Percentiles rank a stretch among this genome's conserved stretches.
Evolutionary conservation across 305 asterid species (phyloP).

Genomic region (Fraxinus baroniana): DNA sequence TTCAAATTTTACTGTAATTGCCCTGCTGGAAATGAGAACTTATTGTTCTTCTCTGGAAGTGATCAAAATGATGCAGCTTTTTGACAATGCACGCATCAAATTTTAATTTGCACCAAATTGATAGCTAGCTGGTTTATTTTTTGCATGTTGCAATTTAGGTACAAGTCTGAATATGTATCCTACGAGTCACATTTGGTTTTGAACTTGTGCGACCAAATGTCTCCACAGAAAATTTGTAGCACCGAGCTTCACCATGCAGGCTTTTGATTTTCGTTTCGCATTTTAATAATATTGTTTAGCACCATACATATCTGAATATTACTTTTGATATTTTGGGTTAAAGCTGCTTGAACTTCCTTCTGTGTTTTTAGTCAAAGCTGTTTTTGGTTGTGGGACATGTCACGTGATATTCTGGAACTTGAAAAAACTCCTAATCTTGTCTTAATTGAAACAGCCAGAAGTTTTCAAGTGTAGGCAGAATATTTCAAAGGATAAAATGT

Average conservation of each 20-base stretch:
- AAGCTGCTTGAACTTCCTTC: not conserved
- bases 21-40: conserved; percentile 11
- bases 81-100: conserved; percentile 16
- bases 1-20: conserved; percentile 3
- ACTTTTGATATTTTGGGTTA: conserved; percentile 18
- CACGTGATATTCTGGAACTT: conserved; percentile 16
- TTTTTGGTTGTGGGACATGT: conserved; percentile 9
- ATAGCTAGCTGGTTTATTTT: conserved; percentile 10
- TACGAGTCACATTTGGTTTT: not conserved
- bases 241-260: not conserved
- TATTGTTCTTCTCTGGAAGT: conserved; percentile 11
- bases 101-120: conserved; percentile 11
- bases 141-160: conserved; percentile 22
- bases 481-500: conserved; percentile 19
- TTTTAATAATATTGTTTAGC: conserved; percentile 5
- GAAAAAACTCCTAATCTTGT: conserved; percentile 10
- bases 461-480: conserved; percentile 6
- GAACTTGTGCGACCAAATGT: conserved; percentile 3
- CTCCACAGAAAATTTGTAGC: not conserved
- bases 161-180: conserved; percentile 22
- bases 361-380: conserved; percentile 5
- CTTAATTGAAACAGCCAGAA: not conserved
- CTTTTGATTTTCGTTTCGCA: conserved; percentile 5
- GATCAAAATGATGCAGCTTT: conserved; percentile 12
- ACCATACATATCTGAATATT: not conserved